phyloP scores from a whole-genome alignment of 208 protist genomes.

The Phytomonas serpens region DNA sequence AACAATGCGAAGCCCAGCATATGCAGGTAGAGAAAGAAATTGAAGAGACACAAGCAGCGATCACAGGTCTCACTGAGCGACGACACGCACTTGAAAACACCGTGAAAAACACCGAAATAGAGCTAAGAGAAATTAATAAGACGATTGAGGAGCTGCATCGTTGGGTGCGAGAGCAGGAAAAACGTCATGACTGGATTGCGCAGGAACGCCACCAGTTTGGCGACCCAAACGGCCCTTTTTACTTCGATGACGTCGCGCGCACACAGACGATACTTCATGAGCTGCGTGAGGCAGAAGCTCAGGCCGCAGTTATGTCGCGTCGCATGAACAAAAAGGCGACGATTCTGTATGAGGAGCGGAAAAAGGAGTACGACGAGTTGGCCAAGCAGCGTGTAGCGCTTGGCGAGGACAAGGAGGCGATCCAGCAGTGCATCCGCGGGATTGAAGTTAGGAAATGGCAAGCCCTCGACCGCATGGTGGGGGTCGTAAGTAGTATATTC shows the following conservation, averaged over 20 bases:
- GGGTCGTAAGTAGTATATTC: slow-evolving; percentile 95
- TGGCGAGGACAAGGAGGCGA: slow-evolving; percentile 95
- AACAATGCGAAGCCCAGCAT: slow-evolving; percentile 35
- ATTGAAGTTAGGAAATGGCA: slow-evolving; percentile 98
- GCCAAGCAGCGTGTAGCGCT: slow-evolving; percentile 90
- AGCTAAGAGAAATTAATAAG: slow-evolving; percentile 46
- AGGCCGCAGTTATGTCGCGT: slow-evolving; percentile 58
- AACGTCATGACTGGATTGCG: slow-evolving; percentile 48
- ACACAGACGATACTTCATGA: slow-evolving; percentile 56
- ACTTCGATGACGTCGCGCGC: slow-evolving; percentile 56
- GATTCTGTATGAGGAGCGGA: slow-evolving; percentile 91
- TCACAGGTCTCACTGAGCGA: slow-evolving; percentile 47
- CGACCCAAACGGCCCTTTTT: slow-evolving; percentile 27
- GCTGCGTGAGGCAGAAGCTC: slow-evolving; percentile 70
- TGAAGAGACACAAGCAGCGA: slow-evolving; percentile 67
- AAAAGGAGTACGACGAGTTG: slow-evolving; percentile 96
- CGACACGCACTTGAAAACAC: slow-evolving; percentile 50
- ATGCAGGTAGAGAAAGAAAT: slow-evolving; percentile 66
- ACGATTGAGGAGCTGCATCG: slow-evolving; percentile 40
- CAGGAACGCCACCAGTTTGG: slow-evolving; percentile 43
- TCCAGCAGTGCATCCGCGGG: slow-evolving; percentile 94
- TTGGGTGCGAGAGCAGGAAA: slow-evolving; percentile 48
- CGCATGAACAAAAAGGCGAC: slow-evolving; percentile 93
- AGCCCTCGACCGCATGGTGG: slow-evolving; percentile 93
- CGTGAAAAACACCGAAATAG: slow-evolving; percentile 73